Evolutionary conservation across 345 rosid genomes (phyloP), one percentile per base, ranked within the genome.

Genomic region (Brassica cretica): DNA sequence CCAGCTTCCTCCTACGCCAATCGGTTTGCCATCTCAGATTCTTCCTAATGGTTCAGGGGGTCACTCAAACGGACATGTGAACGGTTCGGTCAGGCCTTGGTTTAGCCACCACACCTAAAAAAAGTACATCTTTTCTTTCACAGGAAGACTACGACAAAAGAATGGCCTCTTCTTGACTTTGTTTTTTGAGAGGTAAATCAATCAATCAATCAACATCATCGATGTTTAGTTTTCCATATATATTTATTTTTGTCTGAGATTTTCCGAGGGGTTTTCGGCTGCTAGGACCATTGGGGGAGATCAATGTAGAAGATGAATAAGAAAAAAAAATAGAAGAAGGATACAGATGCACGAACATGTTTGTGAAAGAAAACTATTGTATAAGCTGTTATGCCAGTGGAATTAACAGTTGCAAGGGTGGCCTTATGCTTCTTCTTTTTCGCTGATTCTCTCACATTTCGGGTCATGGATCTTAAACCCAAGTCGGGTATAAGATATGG

Each of bases 51-150:
- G 95, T 29, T 89, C 86, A 19, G 91, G 90, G 65, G 82, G 86
- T 83, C 99, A 91, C 69, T 80, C 90, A 74, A 96, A 91, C 14
- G 93, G 98, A 9, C 96, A 93, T 16, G 85, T 87, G 49, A 93
- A 93, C 53, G 93, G 91, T 61, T 88, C 87, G 0, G 88, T 86
- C 1, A 88, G 91, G 58, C 93, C 98, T 32, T 93, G 98, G 99
- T 96, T 88, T 88, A 91, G 72, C 82, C 98, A 91, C 80, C 80
- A 71, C 70, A 60, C 83, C 37, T 80, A 68, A 78, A 70, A 67
- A 14, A 59, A 35, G 24, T 24, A 73, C 71, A 74, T 37, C 61
- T 78, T 73, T 74, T 67, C 41, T 33, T 53, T 24, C 78, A 69
- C 70, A 64, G 80, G 75, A 68, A 75, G 37, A 80, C 68, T 75